A percentile compares a stretch with the other conserved stretches of the same genome.
phyloP scores from a whole-genome alignment of 192 early-diverging fungal species.

The Coemansia sp. region DNA sequence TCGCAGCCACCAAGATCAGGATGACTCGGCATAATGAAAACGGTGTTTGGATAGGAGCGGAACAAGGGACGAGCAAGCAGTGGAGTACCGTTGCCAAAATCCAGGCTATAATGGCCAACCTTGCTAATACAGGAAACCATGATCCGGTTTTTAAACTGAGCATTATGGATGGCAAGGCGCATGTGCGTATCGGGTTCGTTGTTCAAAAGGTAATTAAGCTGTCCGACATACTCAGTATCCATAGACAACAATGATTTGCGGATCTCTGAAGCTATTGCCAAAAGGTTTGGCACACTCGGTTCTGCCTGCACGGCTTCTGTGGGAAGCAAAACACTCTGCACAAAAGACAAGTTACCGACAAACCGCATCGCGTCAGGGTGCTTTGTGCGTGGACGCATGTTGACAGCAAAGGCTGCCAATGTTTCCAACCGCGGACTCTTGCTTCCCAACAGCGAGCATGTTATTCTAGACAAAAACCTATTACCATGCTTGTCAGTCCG shows the following conservation, averaged over 20 bases:
- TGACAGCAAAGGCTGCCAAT: background rate
- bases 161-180: background rate
- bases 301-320: background rate
- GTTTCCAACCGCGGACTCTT: background rate
- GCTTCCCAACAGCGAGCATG: too few species aligned
- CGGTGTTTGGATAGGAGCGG: background rate
- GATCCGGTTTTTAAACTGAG: background rate
- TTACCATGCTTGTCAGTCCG: background rate
- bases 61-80: background rate
- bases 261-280: background rate
- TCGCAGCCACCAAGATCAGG: background rate
- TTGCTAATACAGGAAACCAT: background rate
- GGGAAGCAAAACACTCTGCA: background rate
- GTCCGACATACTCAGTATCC: background rate
- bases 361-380: background rate
- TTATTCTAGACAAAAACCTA: too few species aligned
- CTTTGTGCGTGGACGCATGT: background rate
- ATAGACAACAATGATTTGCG: background rate
- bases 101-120: background rate
- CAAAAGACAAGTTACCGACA: background rate
- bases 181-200: background rate
- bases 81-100: constrained; percentile 3
- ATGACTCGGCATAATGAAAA: background rate
- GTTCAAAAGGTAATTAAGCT: background rate
- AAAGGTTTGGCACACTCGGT: background rate